These are phyloP conservation scores for Metrosideros polymorpha DNA, from an alignment of 441 rosid species.

Conservation along the genomic window DNA sequence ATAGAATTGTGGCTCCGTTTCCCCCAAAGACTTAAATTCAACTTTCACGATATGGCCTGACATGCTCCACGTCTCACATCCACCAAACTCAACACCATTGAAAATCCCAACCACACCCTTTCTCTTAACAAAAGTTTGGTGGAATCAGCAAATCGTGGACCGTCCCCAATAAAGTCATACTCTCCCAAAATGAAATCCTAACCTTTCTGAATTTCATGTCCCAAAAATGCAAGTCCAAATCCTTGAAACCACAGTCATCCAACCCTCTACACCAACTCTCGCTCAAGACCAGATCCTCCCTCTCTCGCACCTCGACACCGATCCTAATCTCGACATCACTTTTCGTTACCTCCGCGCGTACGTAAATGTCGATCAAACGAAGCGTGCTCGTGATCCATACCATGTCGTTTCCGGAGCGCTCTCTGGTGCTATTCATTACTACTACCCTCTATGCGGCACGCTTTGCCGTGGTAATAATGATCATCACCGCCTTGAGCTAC, in stretches of 20 bases:
- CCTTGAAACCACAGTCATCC: conserved; percentile 32
- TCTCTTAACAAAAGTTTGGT: background rate
- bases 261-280: conserved; percentile 38
- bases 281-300: conserved; percentile 32
- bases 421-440: conserved; percentile 47
- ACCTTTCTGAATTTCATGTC: background rate
- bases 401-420: conserved; percentile 46
- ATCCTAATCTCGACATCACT: conserved; percentile 50
- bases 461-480: conserved; percentile 26
- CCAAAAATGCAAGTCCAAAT: conserved; percentile 26
- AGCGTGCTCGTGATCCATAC: conserved; percentile 7
- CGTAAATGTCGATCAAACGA: conserved; percentile 7
- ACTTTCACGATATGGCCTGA: background rate
- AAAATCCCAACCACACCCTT: background rate
- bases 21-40: rapidly evolving
- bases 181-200: background rate
- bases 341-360: conserved; percentile 81
- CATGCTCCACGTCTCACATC: background rate
- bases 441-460: conserved; percentile 64
- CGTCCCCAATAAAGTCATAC: background rate
- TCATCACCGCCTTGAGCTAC: conserved; percentile 26
- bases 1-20: background rate
- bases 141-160: background rate
- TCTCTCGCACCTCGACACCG: conserved; percentile 72
- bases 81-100: background rate